phyloP scores from a whole-genome alignment of 1,284 basidiomycete species.

The Peniophora sp. region DNA sequence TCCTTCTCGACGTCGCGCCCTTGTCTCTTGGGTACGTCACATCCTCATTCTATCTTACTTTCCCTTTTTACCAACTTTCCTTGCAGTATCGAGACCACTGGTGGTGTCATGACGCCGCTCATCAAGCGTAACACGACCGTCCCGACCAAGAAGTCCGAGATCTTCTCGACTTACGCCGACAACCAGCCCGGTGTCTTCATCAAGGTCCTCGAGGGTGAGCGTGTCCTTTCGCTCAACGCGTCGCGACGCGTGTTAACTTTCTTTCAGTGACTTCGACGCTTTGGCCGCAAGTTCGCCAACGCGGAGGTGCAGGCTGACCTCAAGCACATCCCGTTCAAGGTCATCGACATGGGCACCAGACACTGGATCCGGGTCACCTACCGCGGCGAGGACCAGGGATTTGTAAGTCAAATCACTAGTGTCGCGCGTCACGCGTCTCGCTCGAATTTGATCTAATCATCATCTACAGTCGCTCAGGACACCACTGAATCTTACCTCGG shows the following conservation, averaged over 20 bases:
- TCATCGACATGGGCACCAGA: slow-evolving; percentile 78
- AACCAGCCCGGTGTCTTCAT: slow-evolving; percentile 99
- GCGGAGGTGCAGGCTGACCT: slow-evolving; percentile 93
- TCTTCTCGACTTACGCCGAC: slow-evolving; percentile 98
- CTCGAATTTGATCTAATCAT: slow-evolving; percentile 7
- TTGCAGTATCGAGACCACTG: slow-evolving; percentile 88
- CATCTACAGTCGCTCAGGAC: slow-evolving; percentile 76
- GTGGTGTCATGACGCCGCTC: slow-evolving; percentile 97
- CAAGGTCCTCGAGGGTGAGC: slow-evolving; percentile 99
- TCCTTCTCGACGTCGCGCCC: slow-evolving; percentile 96
- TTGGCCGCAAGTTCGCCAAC: no score
- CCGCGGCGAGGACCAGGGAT: slow-evolving; percentile 88
- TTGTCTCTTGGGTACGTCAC: slow-evolving; percentile 64
- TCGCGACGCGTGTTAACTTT: no score
- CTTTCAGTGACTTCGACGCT: slow-evolving; percentile 84
- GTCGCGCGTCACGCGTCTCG: neutral
- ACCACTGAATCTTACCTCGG: slow-evolving; percentile 96
- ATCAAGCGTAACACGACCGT: no score
- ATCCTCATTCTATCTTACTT: no score
- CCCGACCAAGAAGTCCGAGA: slow-evolving; percentile 98
- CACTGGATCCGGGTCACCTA: slow-evolving; percentile 87
- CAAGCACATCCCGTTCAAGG: slow-evolving; percentile 94
- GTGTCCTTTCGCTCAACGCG: no score
- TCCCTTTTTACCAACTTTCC: no score
- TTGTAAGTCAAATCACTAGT: slow-evolving; percentile 46